These are phyloP conservation scores for Lunularia cruciata DNA, from an alignment of 225 moss, liverwort and hornwort genomes.

Conservation along the genomic window DNA sequence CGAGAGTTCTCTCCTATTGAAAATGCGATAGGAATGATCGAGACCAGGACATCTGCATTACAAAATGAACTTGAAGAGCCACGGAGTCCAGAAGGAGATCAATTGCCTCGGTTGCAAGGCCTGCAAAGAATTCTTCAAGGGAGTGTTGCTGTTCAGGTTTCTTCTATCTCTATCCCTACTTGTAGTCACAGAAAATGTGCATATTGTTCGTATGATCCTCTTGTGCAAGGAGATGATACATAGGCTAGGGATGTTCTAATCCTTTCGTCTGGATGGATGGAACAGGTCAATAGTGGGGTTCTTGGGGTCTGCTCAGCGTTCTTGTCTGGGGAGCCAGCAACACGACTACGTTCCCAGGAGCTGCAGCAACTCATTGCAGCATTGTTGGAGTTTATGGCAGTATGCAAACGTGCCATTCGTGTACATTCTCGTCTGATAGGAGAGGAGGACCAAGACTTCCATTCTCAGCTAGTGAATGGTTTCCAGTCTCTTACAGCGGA, in stretches of 20 bases:
- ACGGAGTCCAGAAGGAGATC: constrained; percentile 73
- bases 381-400: constrained; percentile 93
- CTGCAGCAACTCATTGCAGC: constrained; percentile 96
- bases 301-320: constrained; percentile 97
- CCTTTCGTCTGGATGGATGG: background rate
- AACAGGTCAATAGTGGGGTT: constrained; percentile 94
- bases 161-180: background rate
- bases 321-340: constrained; percentile 83
- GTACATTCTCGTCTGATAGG: constrained; percentile 83
- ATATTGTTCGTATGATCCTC: background rate
- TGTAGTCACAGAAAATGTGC: background rate
- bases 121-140: constrained; percentile 96
- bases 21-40: constrained; percentile 97
- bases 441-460: constrained; percentile 98
- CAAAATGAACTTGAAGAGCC: constrained; percentile 84
- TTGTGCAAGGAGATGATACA: background rate
- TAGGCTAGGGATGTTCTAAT: background rate
- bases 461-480: constrained; percentile 90
- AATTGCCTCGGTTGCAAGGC: constrained; percentile 79
- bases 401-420: constrained; percentile 94
- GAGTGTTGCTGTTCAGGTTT: constrained; percentile 96
- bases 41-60: constrained; percentile 79
- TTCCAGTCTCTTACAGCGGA: constrained; percentile 97
- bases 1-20: constrained; percentile 95
- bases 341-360: constrained; percentile 86